These are phyloP conservation scores for Barnettozyma hawaiiensis DNA, from an alignment of 1,139 yeast species.

Conservation along the genomic window DNA sequence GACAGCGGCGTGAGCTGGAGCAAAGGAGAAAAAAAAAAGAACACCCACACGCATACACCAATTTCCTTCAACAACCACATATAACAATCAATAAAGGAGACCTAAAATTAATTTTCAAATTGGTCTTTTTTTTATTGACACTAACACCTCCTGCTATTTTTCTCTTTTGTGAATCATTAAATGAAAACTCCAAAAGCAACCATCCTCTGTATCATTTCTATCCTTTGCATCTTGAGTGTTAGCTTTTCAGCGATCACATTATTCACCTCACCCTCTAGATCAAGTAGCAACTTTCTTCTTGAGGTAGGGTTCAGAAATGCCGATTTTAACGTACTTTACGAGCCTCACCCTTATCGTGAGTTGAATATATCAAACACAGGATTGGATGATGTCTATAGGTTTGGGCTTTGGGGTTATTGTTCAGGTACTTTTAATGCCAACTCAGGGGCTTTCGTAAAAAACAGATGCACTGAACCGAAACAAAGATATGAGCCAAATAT, in stretches of 20 bases:
- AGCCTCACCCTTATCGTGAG: neutral
- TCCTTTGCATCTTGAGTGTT: neutral
- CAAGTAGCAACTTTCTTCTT: neutral
- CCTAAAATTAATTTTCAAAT: too few species aligned
- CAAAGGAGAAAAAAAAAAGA: neutral
- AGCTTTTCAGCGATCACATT: neutral
- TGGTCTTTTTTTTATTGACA: neutral
- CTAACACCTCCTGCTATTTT: neutral
- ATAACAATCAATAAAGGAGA: too few species aligned
- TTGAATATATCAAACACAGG: neutral
- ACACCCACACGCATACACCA: too few species aligned
- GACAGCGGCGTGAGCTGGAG: neutral
- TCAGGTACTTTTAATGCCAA: neutral
- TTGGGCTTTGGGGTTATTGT: neutral
- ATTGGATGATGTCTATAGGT: neutral
- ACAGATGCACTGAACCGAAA: neutral
- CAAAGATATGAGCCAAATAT: neutral
- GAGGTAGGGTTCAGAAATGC: neutral
- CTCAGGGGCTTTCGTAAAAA: neutral
- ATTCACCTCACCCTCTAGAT: neutral
- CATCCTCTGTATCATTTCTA: neutral
- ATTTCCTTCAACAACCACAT: too few species aligned
- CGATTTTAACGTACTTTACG: neutral
- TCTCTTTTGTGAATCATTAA: neutral
- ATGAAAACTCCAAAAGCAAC: neutral